Evolutionary conservation across 768 basidiomycete genomes (phyloP).

Genomic region (Amanita muscaria): DNA sequence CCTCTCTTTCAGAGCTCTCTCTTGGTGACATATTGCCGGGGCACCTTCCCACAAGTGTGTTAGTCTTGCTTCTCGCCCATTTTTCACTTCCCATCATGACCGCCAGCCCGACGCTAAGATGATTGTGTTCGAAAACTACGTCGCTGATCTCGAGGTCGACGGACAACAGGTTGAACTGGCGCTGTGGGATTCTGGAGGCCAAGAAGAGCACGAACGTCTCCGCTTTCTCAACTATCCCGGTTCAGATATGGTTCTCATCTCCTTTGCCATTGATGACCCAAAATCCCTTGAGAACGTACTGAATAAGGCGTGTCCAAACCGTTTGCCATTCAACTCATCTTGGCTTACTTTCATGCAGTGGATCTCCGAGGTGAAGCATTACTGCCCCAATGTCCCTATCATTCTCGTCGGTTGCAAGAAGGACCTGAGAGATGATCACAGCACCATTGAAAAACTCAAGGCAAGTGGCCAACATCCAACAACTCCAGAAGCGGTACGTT

Average conservation of each 20-base stretch:
- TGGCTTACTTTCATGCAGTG: conserved; percentile 48
- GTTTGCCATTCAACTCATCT: conserved; percentile 3
- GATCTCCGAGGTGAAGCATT: conserved; percentile 98
- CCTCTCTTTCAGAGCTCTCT: too few species aligned
- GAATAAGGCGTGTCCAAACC: conserved; percentile 71
- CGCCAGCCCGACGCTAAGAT: too few species aligned
- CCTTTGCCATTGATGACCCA: conserved; percentile 96
- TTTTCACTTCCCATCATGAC: too few species aligned
- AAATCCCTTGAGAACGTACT: conserved; percentile 99
- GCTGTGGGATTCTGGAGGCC: conserved; percentile 99
- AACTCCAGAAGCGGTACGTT: conserved; percentile 77
- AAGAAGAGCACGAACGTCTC: conserved; percentile 98
- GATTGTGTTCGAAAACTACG: conserved; percentile 99
- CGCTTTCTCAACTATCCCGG: conserved; percentile 97
- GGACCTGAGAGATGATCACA: conserved; percentile 88
- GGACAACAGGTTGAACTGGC: conserved; percentile 98
- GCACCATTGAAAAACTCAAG: conserved; percentile 89
- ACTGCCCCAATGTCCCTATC: conserved; percentile 89
- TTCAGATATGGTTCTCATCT: conserved; percentile 99
- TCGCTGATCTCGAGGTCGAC: conserved; percentile 97
- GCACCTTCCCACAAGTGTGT: too few species aligned
- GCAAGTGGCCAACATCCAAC: conserved; percentile 94
- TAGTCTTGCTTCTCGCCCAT: too few species aligned
- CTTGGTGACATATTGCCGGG: too few species aligned
- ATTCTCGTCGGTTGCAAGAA: conserved; percentile 99